These are phyloP conservation scores for Dioszegia crocea DNA, from an alignment of 768 basidiomycete species.

Conservation along the genomic window DNA sequence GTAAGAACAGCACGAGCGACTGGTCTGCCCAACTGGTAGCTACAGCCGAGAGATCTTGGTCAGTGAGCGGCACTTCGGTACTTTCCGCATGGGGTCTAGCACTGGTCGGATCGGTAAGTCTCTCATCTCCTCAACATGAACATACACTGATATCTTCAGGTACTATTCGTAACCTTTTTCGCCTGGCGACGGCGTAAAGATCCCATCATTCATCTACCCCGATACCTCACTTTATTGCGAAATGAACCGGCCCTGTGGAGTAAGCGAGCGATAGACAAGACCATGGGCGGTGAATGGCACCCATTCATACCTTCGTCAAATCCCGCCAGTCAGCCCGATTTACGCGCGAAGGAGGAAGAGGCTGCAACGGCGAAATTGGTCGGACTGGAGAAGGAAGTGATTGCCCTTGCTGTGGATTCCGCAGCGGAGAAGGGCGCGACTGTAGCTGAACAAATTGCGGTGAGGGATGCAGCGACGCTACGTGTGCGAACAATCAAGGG, in stretches of 20 bases:
- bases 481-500: neutral
- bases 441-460: neutral
- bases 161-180: slow-evolving; percentile 21
- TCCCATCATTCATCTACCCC: slow-evolving; percentile 22
- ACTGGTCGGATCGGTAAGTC: slow-evolving; percentile 29
- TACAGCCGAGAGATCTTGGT: slow-evolving; percentile 34
- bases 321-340: neutral
- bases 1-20: neutral
- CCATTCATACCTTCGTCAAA: slow-evolving; percentile 4
- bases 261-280: neutral
- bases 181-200: slow-evolving; percentile 14
- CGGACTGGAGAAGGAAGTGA: neutral
- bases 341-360: neutral
- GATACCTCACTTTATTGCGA: slow-evolving; percentile 4
- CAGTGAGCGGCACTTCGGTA: slow-evolving; percentile 28
- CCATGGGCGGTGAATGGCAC: slow-evolving; percentile 10
- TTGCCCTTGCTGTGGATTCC: no score
- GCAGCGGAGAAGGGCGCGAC: no score
- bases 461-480: neutral
- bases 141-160: slow-evolving; percentile 6
- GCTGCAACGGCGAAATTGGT: neutral
- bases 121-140: neutral
- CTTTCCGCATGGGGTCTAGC: slow-evolving; percentile 33
- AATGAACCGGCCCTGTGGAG: neutral
- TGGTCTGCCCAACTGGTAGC: slow-evolving; percentile 23